A percentile compares a stretch with the other conserved stretches of the same genome.
phyloP scores from a whole-genome alignment of 371 early-diverging fungal species.

The Capillidium rhysosporum region DNA sequence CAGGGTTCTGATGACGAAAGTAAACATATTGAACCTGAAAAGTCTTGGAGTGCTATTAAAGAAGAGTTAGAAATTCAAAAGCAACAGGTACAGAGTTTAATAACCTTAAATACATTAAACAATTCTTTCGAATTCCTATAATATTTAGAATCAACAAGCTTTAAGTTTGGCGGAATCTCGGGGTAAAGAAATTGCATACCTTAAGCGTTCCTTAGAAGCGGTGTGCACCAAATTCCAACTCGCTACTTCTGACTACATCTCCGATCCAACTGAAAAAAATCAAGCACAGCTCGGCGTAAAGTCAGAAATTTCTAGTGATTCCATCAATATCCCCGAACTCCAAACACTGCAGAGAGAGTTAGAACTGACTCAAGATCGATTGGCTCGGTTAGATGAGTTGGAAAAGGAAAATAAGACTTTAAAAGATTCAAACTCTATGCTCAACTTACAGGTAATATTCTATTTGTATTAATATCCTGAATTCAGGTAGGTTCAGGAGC shows the following conservation, averaged over 20 bases:
- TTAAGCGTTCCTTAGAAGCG: constrained; percentile 16
- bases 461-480: no score
- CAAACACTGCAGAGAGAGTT: constrained; percentile 3
- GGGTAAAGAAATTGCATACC: constrained; percentile 16
- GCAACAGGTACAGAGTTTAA: not conserved
- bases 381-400: not conserved
- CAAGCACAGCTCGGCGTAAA: constrained; percentile 6
- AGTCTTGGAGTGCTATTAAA: constrained; percentile 5
- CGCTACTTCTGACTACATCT: constrained; percentile 11
- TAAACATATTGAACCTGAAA: not conserved
- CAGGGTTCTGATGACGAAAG: not conserved
- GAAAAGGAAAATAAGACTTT: not conserved
- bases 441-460: not conserved
- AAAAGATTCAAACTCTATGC: not conserved
- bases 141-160: constrained; percentile 11
- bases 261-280: constrained; percentile 12
- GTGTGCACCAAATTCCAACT: constrained; percentile 17
- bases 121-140: not conserved
- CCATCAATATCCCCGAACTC: not conserved
- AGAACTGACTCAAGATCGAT: not conserved
- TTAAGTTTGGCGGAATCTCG: constrained; percentile 11
- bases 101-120: not conserved
- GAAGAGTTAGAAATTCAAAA: constrained; percentile 7
- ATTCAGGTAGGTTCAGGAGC: not conserved
- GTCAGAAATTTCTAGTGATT: not conserved